A percentile compares a stretch with the other conserved stretches of the same genome.
Evolutionary conservation across 805 yeast species (phyloP).

Genomic region (Myxozyma udenii): DNA sequence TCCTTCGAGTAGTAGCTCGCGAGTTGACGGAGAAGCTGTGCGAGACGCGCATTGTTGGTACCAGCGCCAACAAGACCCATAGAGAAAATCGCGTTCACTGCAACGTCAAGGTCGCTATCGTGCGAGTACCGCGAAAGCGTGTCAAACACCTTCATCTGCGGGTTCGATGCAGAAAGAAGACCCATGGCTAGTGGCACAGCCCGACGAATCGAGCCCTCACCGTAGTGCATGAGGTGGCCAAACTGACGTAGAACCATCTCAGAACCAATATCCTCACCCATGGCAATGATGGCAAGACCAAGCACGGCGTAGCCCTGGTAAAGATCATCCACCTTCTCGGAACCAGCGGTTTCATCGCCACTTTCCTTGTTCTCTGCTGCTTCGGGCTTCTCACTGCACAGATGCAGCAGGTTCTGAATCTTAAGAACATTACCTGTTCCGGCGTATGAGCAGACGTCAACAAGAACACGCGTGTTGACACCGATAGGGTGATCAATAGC

Average conservation of each 20-base stretch:
- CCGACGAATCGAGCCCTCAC: conserved; percentile 82
- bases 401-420: conserved; percentile 83
- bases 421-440: conserved; percentile 97
- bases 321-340: conserved; percentile 50
- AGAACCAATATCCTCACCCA: conserved; percentile 98
- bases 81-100: conserved; percentile 88
- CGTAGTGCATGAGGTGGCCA: conserved; percentile 96
- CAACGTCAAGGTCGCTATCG: conserved; percentile 90
- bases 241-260: conserved; percentile 97
- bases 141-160: conserved; percentile 96
- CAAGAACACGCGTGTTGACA: conserved; percentile 80
- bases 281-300: conserved; percentile 89
- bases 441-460: conserved; percentile 90
- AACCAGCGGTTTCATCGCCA: conserved; percentile 25
- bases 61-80: conserved; percentile 99
- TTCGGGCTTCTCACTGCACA: conserved; percentile 50
- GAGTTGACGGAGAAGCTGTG: conserved; percentile 89
- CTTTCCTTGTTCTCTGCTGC: conserved; percentile 31
- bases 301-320: conserved; percentile 87
- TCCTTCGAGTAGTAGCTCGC: conserved; percentile 91
- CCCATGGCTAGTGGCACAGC: conserved; percentile 99
- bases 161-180: conserved; percentile 84
- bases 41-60: conserved; percentile 95
- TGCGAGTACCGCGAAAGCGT: conserved; percentile 94
- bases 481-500: conserved; percentile 95